phyloP scores from a whole-genome alignment of 2,329 filamentous ascomycete genomes.

The Scedosporium dehoogii region DNA sequence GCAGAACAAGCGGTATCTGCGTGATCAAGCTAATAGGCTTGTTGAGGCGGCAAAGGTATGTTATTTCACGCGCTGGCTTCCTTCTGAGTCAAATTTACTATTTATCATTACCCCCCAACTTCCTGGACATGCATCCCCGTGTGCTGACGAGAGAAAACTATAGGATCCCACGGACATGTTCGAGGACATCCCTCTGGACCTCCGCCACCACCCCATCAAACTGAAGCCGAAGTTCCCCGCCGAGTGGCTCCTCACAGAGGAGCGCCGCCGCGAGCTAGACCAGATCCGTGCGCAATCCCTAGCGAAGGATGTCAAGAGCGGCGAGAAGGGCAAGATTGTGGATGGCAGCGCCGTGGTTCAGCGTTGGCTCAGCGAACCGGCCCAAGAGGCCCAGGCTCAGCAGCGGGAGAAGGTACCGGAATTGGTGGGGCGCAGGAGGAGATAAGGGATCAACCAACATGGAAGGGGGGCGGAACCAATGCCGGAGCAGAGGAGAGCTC shows the following conservation, averaged over 20 bases:
- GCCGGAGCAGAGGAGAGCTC: not conserved
- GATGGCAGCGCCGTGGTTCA: slow-evolving; percentile 31
- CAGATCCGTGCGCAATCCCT: slow-evolving; percentile 42
- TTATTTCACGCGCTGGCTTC: not conserved
- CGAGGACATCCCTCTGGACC: slow-evolving; percentile 80
- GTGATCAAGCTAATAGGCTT: slow-evolving; percentile 64
- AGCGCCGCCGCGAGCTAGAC: slow-evolving; percentile 57
- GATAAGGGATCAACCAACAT: not conserved
- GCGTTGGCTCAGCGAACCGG: not conserved
- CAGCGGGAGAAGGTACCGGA: slow-evolving; percentile 18
- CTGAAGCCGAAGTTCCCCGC: slow-evolving; percentile 62
- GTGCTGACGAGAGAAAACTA: not conserved
- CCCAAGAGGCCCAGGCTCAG: slow-evolving; percentile 14
- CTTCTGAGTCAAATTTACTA: not conserved
- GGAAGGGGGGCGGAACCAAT: not conserved
- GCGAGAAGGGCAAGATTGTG: slow-evolving; percentile 46
- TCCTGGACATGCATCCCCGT: not conserved
- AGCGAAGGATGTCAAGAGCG: slow-evolving; percentile 43
- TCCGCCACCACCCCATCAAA: slow-evolving; percentile 66
- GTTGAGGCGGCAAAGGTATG: slow-evolving; percentile 61
- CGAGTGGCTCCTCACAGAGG: slow-evolving; percentile 69
- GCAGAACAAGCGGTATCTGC: slow-evolving; percentile 94
- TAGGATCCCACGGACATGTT: slow-evolving; percentile 71
- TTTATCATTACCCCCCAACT: not conserved
- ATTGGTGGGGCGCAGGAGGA: slow-evolving; percentile 13